phyloP scores from a whole-genome alignment of 371 early-diverging fungal genomes.

The Syncephalis fuscata region DNA sequence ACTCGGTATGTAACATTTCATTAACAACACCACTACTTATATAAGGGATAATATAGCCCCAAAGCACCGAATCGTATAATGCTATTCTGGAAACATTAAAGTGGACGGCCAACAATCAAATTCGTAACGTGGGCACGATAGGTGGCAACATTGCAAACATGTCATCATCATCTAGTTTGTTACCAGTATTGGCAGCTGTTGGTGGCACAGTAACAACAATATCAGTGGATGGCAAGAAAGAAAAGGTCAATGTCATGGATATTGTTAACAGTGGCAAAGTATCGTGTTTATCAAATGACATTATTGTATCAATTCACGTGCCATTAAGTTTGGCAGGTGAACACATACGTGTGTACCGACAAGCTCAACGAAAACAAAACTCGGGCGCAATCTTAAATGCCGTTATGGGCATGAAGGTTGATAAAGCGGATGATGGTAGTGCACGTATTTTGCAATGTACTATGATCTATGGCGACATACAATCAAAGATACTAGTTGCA shows the following conservation, averaged over 20 bases:
- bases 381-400: slow-evolving; percentile 68
- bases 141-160: slow-evolving; percentile 69
- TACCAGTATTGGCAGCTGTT: slow-evolving; percentile 54
- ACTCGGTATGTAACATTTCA: no score
- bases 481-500: slow-evolving; percentile 26
- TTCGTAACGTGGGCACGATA: slow-evolving; percentile 59
- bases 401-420: slow-evolving; percentile 24
- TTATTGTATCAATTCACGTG: slow-evolving; percentile 31
- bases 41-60: no score
- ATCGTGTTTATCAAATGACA: slow-evolving; percentile 36
- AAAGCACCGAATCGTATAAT: no score
- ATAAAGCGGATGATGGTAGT: no score
- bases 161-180: slow-evolving; percentile 64
- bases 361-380: slow-evolving; percentile 62
- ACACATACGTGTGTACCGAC: slow-evolving; percentile 50
- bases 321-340: slow-evolving; percentile 31
- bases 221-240: slow-evolving; percentile 12
- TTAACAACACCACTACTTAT: no score
- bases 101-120: slow-evolving; percentile 20
- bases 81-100: no score
- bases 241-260: slow-evolving; percentile 30
- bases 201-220: slow-evolving; percentile 31
- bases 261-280: slow-evolving; percentile 66
- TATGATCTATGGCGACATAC: slow-evolving; percentile 61
- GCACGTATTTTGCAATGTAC: slow-evolving; percentile 22